These are phyloP conservation scores for Aureobasidium zeae DNA, from an alignment of 2,329 filamentous ascomycete genomes.

Conservation along the genomic window DNA sequence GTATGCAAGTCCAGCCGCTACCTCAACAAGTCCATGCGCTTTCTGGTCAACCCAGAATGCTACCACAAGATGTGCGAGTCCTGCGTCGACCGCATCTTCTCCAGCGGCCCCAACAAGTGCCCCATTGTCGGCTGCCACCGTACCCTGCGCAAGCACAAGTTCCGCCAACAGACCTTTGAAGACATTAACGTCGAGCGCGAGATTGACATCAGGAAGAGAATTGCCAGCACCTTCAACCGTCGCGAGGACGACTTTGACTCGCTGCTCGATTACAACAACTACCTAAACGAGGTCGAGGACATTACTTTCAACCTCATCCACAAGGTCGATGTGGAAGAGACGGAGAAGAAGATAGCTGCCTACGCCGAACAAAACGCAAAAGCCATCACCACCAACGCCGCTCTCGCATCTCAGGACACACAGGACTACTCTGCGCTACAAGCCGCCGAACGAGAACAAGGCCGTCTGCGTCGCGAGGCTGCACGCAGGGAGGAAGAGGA, in stretches of 20 bases:
- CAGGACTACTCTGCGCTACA: conserved; percentile 38
- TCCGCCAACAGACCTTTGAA: conserved; percentile 79
- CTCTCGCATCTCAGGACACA: conserved; percentile 39
- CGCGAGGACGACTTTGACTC: conserved; percentile 84
- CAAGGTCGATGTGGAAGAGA: conserved; percentile 57
- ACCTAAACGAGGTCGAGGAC: conserved; percentile 85
- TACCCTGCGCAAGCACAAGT: conserved; percentile 75
- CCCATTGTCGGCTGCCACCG: conserved; percentile 81
- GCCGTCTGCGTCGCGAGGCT: conserved; percentile 52
- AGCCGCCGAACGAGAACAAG: conserved; percentile 56
- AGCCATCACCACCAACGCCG: conserved; percentile 44
- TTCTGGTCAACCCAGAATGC: conserved; percentile 95
- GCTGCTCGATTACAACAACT: conserved; percentile 79
- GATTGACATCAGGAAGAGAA: conserved; percentile 75
- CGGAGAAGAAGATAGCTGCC: conserved; percentile 48
- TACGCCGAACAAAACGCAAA: conserved; percentile 67
- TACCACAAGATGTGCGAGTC: conserved; percentile 98
- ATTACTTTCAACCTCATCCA: conserved; percentile 81
- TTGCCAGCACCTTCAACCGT: conserved; percentile 72
- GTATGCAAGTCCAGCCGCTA: conserved; percentile 96
- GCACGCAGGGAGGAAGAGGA: conserved; percentile 61
- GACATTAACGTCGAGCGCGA: conserved; percentile 81
- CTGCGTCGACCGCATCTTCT: conserved; percentile 91
- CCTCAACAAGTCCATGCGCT: conserved; percentile 86
- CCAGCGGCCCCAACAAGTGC: conserved; percentile 81